Evolutionary conservation across 1,284 basidiomycete genomes (phyloP), one percentile per base, ranked within the genome.

Genomic region (Ganoderma meredithae): DNA sequence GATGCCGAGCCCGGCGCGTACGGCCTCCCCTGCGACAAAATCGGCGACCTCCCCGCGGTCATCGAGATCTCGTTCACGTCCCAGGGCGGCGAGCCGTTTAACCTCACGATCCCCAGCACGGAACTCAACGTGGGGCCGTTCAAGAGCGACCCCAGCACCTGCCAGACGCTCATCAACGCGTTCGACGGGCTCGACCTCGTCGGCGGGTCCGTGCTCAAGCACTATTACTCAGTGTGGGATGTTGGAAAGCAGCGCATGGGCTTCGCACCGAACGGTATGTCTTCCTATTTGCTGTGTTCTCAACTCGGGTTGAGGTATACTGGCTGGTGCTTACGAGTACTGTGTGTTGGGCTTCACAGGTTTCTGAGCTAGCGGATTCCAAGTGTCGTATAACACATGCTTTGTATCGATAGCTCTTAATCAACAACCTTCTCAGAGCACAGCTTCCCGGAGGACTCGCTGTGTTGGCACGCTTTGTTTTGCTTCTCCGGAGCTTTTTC

Each of bases 111-210:
- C 67, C 86, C 86, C 22, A 84, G 83, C 76, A 81, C 78, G 69
- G 86, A 88, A 72, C 82, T 89, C 63, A 86, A 79, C 72, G 86
- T 88, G 39, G 87, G 86, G 17, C 86, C 87, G 17, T 88, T 89
- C 75, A 76, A 79, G 39, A 83, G 79, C 66, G 78, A 86, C 69
- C 76, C 84, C 5, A 76, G 81, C 12, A 76, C 81, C 36, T 87
- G 86, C 74, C 85, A 87, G 76, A 86, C 85, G 3, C 79, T 88
- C 52, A 87, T 88, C 78, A 88, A 88, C 70, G 84, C 85, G 15
- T 82, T 84, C 69, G 85, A 86, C 74, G 83, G 82, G 4, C 77
- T 84, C 63, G 80, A 82, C 61, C 79, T 87, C 56, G 82, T 88
- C 43, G 86, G 86, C 15, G 86, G 83, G 31, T 85, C 84, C 70